Evolutionary conservation across 2,329 filamentous ascomycete genomes (phyloP).

Genomic region (Venturia asperata): DNA sequence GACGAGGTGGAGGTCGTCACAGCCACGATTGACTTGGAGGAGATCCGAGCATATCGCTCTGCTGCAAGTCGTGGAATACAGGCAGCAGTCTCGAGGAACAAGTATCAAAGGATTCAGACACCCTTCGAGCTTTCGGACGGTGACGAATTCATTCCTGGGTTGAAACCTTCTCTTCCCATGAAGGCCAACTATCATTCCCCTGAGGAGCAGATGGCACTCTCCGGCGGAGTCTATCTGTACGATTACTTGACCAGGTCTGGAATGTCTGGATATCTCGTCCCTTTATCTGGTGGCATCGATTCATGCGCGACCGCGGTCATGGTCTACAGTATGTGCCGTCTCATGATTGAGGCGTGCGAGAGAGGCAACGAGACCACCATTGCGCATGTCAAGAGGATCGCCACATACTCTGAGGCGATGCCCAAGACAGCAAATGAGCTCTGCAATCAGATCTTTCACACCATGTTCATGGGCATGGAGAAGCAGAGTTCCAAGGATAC

Average conservation of each 20-base stretch:
- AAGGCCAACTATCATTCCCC: conserved; percentile 51
- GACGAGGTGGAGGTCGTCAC: conserved; percentile 48
- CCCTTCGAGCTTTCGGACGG: conserved; percentile 38
- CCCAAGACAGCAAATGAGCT: conserved; percentile 55
- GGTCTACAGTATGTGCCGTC: conserved; percentile 43
- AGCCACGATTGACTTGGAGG: conserved; percentile 56
- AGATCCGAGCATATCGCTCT: conserved; percentile 56
- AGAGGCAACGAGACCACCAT: conserved; percentile 49
- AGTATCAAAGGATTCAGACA: conserved; percentile 42
- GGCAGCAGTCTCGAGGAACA: conserved; percentile 36
- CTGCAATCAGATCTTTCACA: conserved; percentile 53
- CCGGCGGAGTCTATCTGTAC: conserved; percentile 61
- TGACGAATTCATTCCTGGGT: conserved; percentile 39
- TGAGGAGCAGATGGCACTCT: conserved; percentile 52
- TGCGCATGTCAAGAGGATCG: conserved; percentile 45
- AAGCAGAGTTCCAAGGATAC: conserved; percentile 43
- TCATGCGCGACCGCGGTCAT: conserved; percentile 49
- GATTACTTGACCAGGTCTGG: conserved; percentile 51
- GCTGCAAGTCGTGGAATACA: conserved; percentile 51
- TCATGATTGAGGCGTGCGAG: conserved; percentile 49
- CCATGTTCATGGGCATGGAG: conserved; percentile 61
- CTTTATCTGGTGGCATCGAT: conserved; percentile 55
- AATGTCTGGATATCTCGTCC: conserved; percentile 50
- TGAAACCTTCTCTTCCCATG: conserved; percentile 41
- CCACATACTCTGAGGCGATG: conserved; percentile 39